phyloP scores from a whole-genome alignment of 78 protist species.

The Thecamonas trahens region DNA sequence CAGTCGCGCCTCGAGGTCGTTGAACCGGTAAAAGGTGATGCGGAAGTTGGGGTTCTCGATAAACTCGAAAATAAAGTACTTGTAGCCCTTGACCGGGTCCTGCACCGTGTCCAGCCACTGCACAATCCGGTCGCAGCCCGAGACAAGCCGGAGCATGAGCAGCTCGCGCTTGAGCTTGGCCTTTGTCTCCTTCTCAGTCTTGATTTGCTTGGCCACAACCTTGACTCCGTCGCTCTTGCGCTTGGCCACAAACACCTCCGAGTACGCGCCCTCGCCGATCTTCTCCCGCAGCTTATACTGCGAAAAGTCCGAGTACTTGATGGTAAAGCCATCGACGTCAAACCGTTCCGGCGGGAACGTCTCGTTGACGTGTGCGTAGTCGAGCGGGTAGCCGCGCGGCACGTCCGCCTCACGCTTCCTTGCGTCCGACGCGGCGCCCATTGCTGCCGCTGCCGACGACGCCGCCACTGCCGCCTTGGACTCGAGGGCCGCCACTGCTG shows the following conservation, averaged over 20 bases:
- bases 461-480: too few species aligned
- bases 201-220: conserved; percentile 73
- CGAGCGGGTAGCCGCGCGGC: too few species aligned
- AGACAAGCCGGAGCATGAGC: conserved; percentile 86
- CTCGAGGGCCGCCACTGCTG: too few species aligned
- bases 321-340: too few species aligned
- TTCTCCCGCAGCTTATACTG: conserved; percentile 88
- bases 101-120: conserved; percentile 89
- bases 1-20: conserved; percentile 87
- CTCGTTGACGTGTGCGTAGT: too few species aligned
- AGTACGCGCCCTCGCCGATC: conserved; percentile 99
- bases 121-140: conserved; percentile 94
- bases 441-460: too few species aligned
- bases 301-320: conserved; percentile 65
- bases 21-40: conserved; percentile 86
- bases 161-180: conserved; percentile 96
- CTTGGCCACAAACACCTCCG: conserved; percentile 98
- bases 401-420: too few species aligned
- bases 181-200: conserved; percentile 89
- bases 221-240: conserved; percentile 32
- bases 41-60: conserved; percentile 90
- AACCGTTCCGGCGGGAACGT: too few species aligned
- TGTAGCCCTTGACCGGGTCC: conserved; percentile 79
- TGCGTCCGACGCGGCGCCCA: too few species aligned
- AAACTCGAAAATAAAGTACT: conserved; percentile 86